Evolutionary conservation across 1,284 basidiomycete species (phyloP).

Genomic region (Anthracocystis walkeri): DNA sequence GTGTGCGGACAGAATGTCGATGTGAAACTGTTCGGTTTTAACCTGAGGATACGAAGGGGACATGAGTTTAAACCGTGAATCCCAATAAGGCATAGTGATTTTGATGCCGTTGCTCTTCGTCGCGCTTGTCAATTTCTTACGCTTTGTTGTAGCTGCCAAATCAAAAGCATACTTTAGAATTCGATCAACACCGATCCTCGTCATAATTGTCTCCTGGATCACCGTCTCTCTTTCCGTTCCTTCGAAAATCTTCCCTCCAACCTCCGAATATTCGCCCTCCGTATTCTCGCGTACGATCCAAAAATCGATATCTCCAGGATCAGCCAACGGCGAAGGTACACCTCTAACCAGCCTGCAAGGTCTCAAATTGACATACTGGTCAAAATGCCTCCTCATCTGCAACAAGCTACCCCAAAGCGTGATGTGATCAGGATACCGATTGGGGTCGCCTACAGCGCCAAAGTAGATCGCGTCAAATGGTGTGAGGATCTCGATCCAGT

Average conservation of each 20-base stretch:
- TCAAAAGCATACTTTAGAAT: constrained; percentile 75
- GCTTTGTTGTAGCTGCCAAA: constrained; percentile 72
- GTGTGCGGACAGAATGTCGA: constrained; percentile 73
- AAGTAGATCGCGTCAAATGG: constrained; percentile 71
- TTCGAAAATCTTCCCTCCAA: constrained; percentile 72
- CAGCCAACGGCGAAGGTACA: constrained; percentile 72
- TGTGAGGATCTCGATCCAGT: constrained; percentile 69
- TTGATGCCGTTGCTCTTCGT: constrained; percentile 69
- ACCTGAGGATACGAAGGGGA: constrained; percentile 74
- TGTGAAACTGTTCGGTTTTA: constrained; percentile 65
- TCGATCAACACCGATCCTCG: constrained; percentile 73
- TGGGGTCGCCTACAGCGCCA: constrained; percentile 71
- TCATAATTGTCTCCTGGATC: constrained; percentile 73
- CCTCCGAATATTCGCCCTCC: constrained; percentile 75
- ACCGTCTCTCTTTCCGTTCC: constrained; percentile 70
- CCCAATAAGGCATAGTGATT: constrained; percentile 68
- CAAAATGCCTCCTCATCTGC: constrained; percentile 73
- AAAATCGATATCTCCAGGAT: constrained; percentile 72
- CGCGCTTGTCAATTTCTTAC: constrained; percentile 74
- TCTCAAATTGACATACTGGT: constrained; percentile 75
- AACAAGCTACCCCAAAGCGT: constrained; percentile 43
- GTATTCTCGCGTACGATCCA: constrained; percentile 74
- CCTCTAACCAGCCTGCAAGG: constrained; percentile 74
- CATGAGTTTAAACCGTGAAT: constrained; percentile 72
- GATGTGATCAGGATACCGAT: constrained; percentile 36